Percentiles rank a stretch among this genome's conserved stretches.
These are phyloP conservation scores for Daldinia eschscholtzii DNA, from an alignment of 2,329 filamentous ascomycete genomes.

Conservation along the genomic window DNA sequence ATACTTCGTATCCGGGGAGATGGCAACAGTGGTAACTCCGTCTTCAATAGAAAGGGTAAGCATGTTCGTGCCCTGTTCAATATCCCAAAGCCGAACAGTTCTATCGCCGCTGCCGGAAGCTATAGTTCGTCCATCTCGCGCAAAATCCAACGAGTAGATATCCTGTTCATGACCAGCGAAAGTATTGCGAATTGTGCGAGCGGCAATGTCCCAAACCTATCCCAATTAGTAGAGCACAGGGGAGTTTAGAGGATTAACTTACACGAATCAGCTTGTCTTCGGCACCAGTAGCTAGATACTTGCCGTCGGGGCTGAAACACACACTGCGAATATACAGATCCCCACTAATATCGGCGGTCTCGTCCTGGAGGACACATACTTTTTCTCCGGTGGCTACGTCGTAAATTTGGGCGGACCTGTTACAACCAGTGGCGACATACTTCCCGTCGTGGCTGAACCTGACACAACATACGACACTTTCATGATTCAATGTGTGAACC, in stretches of 20 bases:
- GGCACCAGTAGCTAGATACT: slow-evolving; percentile 92
- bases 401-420: slow-evolving; percentile 98
- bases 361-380: slow-evolving; percentile 90
- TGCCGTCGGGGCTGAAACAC: slow-evolving; percentile 97
- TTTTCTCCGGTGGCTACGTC: slow-evolving; percentile 90
- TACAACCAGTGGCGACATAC: slow-evolving; percentile 96
- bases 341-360: slow-evolving; percentile 85
- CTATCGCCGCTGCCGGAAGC: slow-evolving; percentile 95
- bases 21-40: slow-evolving; percentile 96
- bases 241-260: slow-evolving; percentile 56
- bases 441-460: slow-evolving; percentile 96
- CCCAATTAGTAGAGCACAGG: slow-evolving; percentile 28
- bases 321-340: slow-evolving; percentile 98
- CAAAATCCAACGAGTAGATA: slow-evolving; percentile 96
- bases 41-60: slow-evolving; percentile 94
- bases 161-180: slow-evolving; percentile 99
- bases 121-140: slow-evolving; percentile 91
- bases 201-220: slow-evolving; percentile 94
- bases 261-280: slow-evolving; percentile 98
- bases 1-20: slow-evolving; percentile 93
- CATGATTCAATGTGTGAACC: slow-evolving; percentile 90
- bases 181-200: slow-evolving; percentile 86
- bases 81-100: slow-evolving; percentile 96
- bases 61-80: slow-evolving; percentile 84
- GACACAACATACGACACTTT: slow-evolving; percentile 98